phyloP scores from a whole-genome alignment of 177 flowering plant species.

The Vitis hybrid region DNA sequence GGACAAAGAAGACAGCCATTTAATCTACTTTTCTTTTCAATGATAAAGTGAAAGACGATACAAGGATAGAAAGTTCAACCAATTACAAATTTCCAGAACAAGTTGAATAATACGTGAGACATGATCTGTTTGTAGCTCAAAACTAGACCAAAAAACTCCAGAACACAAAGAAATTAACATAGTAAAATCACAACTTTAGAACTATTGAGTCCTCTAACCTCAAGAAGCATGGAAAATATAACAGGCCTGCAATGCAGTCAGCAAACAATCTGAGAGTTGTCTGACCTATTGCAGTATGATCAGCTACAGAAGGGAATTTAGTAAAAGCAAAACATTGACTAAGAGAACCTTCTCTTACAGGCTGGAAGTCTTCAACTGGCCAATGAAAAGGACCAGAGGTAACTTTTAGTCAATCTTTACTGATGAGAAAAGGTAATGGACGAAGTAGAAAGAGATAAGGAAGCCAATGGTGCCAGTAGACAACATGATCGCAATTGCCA shows the following conservation, averaged over 20 bases:
- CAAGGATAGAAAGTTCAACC: neutral
- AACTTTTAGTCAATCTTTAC: constrained; percentile 16
- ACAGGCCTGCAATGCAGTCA: neutral
- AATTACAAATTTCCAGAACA: neutral
- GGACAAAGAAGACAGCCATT: neutral
- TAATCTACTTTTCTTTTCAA: neutral
- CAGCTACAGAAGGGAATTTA: neutral
- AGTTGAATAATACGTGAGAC: neutral
- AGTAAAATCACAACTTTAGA: neutral
- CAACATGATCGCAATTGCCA: constrained; percentile 22
- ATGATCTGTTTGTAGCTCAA: neutral
- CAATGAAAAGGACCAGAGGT: no score
- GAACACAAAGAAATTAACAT: neutral
- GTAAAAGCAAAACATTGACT: neutral
- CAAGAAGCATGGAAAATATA: neutral
- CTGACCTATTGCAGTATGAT: neutral
- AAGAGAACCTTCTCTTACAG: no score
- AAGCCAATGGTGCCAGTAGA: constrained; percentile 25
- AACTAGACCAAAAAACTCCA: neutral
- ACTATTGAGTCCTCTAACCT: constrained; percentile 1
- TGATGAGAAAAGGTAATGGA: constrained; percentile 25
- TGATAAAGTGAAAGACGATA: constrained; percentile 1
- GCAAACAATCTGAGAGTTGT: neutral
- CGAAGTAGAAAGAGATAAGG: constrained; percentile 22
- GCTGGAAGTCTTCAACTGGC: no score